Evolutionary conservation across 2,329 filamentous ascomycete genomes (phyloP).

Genomic region (Tolypocladium nubicola): DNA sequence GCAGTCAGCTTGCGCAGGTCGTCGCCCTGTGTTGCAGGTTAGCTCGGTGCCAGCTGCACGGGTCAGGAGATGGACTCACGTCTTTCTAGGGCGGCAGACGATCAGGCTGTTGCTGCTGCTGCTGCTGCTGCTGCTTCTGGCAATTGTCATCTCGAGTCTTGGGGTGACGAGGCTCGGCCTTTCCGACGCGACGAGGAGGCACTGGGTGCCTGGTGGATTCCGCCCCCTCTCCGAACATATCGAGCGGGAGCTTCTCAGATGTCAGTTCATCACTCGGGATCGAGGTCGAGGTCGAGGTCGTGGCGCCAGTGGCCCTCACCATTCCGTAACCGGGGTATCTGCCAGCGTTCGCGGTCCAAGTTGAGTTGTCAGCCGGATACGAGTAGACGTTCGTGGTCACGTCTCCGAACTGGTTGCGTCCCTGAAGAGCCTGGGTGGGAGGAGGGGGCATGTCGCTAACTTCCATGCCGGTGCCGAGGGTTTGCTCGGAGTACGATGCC

Average conservation of each 20-base stretch:
- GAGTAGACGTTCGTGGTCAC: too few species aligned
- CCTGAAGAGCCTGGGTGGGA: not conserved
- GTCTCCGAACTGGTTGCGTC: not conserved
- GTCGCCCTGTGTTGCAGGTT: not conserved
- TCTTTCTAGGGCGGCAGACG: constrained; percentile 16
- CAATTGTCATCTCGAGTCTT: not conserved
- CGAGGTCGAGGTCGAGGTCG: not conserved
- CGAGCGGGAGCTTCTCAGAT: not conserved
- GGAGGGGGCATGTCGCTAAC: not conserved
- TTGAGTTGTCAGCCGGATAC: too few species aligned
- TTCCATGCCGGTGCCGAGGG: not conserved
- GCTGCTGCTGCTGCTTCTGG: not conserved
- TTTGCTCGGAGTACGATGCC: not conserved
- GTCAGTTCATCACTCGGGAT: not conserved
- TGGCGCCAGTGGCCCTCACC: not conserved
- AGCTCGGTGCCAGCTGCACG: not conserved
- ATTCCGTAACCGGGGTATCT: not conserved
- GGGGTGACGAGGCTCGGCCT: not conserved
- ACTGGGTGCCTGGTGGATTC: not conserved
- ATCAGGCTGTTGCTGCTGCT: not conserved
- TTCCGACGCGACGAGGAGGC: not conserved
- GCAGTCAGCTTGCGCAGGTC: not conserved
- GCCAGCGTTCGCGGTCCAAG: not conserved
- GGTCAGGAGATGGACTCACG: constrained; percentile 4
- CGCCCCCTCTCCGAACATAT: not conserved